Conservation (phyloP, 208 protist species). For the Novymonas esmeraldas region DNA sequence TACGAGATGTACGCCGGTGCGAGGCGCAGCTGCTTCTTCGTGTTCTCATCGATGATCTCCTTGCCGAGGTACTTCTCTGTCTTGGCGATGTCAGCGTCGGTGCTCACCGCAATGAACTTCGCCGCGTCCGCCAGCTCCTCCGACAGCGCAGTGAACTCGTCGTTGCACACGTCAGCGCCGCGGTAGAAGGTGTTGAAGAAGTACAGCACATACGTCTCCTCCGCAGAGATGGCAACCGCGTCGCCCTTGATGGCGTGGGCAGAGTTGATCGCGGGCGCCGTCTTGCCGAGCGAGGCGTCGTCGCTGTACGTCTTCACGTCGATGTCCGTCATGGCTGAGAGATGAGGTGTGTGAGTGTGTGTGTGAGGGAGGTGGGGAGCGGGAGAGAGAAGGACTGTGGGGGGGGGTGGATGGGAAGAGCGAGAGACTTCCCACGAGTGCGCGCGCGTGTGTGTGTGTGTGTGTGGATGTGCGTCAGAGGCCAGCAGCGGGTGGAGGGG, state of each 20-base stretch:
- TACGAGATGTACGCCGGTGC: slow-evolving; percentile 77
- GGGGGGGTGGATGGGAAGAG: not conserved
- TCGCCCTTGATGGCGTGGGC: slow-evolving; percentile 80
- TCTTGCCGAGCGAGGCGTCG: slow-evolving; percentile 73
- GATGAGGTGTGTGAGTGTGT: too few relatives aligned
- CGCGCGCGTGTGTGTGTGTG: not conserved
- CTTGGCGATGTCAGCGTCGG: slow-evolving; percentile 87
- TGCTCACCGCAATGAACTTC: slow-evolving; percentile 87
- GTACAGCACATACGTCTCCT: slow-evolving; percentile 88
- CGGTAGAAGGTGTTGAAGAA: slow-evolving; percentile 94
- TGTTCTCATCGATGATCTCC: slow-evolving; percentile 91
- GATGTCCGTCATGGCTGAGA: slow-evolving; percentile 74
- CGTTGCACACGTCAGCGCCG: slow-evolving; percentile 86
- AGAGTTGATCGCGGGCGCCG: slow-evolving; percentile 59
- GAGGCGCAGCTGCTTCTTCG: slow-evolving; percentile 84
- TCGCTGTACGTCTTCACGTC: slow-evolving; percentile 91
- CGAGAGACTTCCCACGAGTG: not conserved
- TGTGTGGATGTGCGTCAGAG: not conserved
- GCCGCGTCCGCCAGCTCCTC: slow-evolving; percentile 79
- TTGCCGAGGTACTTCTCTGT: slow-evolving; percentile 92
- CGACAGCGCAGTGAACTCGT: slow-evolving; percentile 87
- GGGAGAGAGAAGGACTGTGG: not conserved
- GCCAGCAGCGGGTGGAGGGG: not conserved
- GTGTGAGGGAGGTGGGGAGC: not conserved
- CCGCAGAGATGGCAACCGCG: slow-evolving; percentile 47